Evolutionary conservation across 345 rosid genomes (phyloP).

Genomic region (Eucalyptus curtisii): DNA sequence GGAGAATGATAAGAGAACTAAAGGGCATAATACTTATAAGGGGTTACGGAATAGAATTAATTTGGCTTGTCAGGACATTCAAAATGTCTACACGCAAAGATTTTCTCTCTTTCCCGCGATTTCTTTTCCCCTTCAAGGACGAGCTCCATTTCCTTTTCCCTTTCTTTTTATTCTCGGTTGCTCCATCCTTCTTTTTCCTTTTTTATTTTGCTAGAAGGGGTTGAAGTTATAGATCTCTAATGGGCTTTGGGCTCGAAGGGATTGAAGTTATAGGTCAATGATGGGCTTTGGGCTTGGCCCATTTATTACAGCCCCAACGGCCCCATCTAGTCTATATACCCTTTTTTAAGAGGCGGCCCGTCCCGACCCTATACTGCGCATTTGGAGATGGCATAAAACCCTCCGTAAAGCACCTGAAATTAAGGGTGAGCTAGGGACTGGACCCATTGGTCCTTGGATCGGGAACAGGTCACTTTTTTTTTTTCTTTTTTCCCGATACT

Average conservation of each 20-base stretch:
- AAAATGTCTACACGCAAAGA: no score
- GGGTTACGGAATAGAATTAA: no score
- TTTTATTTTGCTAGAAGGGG: not conserved
- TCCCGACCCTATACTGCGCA: not conserved
- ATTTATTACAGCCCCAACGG: not conserved
- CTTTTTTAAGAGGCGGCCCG: not conserved
- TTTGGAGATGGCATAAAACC: not conserved
- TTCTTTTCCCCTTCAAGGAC: not conserved
- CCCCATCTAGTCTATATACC: no score
- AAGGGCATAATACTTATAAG: no score
- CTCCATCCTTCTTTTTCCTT: not conserved
- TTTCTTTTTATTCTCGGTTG: not conserved
- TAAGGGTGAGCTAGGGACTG: no score
- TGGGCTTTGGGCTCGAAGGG: not conserved
- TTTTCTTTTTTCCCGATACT: accelerated
- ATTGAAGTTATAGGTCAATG: not conserved
- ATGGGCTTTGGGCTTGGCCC: not conserved
- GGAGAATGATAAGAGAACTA: no score
- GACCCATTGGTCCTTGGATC: no score
- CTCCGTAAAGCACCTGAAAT: not conserved
- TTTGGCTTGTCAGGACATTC: accelerated
- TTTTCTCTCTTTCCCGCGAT: no score
- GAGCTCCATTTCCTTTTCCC: not conserved
- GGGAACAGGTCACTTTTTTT: no score
- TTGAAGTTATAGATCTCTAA: not conserved